These are phyloP conservation scores for Aspergillus saccharolyticus DNA, from an alignment of 495 filamentous ascomycete species.

Conservation along the genomic window DNA sequence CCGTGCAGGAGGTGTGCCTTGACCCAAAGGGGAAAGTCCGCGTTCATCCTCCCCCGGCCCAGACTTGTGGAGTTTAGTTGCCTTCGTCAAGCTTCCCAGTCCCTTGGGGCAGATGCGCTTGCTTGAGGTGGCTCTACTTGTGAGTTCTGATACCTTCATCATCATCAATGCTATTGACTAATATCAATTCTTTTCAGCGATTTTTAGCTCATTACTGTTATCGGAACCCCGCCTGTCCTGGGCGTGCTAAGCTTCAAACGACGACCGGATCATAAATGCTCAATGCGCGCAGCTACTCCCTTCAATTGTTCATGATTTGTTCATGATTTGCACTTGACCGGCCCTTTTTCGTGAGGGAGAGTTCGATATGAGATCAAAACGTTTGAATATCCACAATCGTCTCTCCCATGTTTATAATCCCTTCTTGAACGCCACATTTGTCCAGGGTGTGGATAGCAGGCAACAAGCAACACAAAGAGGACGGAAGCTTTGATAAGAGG, in stretches of 20 bases:
- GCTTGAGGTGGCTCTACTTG: not conserved
- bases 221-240: not conserved
- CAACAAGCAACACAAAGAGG: conserved; percentile 1
- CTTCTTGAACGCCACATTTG: conserved; percentile 9
- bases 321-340: conserved; percentile 9
- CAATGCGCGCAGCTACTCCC: conserved; percentile 14
- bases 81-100: not conserved
- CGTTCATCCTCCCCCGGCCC: too few species aligned
- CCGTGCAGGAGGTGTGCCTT: not conserved
- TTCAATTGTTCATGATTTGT: conserved; percentile 1
- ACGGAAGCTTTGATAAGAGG: conserved; percentile 16
- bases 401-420: conserved; percentile 9
- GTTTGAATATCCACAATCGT: not conserved
- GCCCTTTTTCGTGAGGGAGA: not conserved
- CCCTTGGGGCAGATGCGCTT: not conserved
- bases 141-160: not conserved
- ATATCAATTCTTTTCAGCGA: not conserved
- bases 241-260: not conserved
- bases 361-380: conserved; percentile 19
- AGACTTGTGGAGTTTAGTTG: not conserved
- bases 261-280: conserved; percentile 1
- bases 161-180: not conserved
- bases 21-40: conserved; percentile 4
- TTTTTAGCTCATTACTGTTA: not conserved
- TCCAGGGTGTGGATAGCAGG: conserved; percentile 7